Evolutionary conservation across 164 flowering plant genomes (phyloP), one percentile per base, ranked within the genome.

Genomic region (Houttuynia cordata): DNA sequence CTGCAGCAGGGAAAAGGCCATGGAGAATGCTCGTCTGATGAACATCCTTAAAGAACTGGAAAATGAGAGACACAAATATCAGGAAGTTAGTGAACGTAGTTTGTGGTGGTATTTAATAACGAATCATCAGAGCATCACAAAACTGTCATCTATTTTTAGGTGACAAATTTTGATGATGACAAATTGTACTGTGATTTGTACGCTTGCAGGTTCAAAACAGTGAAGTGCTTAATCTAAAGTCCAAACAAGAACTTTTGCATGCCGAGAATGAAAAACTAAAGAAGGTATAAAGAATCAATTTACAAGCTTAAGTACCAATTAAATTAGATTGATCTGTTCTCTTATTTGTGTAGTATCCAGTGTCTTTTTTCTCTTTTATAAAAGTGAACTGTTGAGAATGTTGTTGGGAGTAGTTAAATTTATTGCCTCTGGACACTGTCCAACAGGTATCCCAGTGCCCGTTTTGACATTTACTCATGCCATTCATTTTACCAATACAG

Each of bases 401-500:
- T 20, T 52, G 12, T 52, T 8, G 8, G 23, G 55, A 7, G 23
- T 3, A 34, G 5, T 17, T 15, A 4, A 15, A 23, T 24, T 54
- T 21, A 22, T 19, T 18, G 23, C 30, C 17, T 5, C 4, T 18
- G 1, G 24, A 7, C 57, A 22, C 8, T 23, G 34, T 25, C 37
- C 37, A 6, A 6, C 37, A 6, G 37, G 37, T 54, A 22, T 54
- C 23, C 7, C 30, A 54, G 30, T 23, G 57, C 57, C 57, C 10
- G 18, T 13, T 54, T 54, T 23, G 0, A 3, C 4, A 12, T 23
- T 1, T 23, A 19, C 34, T 54, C 7, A 24, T 54, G 24, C 57
- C 37, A 23, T 54, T 17, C 15, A 17, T 54, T 59, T 12, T 45
- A 45, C 8, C 17, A 45, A 58, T 0, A 57, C 74, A 90, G 95